These are phyloP conservation scores for Phaeotremella skinneri DNA, from an alignment of 768 basidiomycete genomes.

Conservation along the genomic window DNA sequence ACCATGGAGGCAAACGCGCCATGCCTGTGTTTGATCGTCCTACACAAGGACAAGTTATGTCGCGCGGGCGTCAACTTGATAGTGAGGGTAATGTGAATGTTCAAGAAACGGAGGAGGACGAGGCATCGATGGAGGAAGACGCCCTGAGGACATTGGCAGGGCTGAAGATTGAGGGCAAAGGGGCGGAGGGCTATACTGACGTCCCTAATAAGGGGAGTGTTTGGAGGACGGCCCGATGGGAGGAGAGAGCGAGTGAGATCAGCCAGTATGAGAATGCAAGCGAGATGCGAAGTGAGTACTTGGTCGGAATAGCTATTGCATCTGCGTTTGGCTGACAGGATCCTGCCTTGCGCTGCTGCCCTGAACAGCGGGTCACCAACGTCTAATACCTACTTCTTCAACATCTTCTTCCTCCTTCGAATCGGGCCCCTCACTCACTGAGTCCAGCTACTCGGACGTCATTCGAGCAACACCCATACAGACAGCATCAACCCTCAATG, in stretches of 20 bases:
- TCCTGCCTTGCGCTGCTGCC: no score
- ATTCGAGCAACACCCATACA: slow-evolving; percentile 15
- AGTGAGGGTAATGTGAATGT: slow-evolving; percentile 14
- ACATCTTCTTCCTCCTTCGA: slow-evolving; percentile 16
- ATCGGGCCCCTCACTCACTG: background rate
- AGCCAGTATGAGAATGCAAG: slow-evolving; percentile 42
- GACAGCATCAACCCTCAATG: slow-evolving; percentile 20
- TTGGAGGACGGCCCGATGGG: slow-evolving; percentile 52
- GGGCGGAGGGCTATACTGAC: slow-evolving; percentile 14
- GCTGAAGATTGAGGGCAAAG: slow-evolving; percentile 35
- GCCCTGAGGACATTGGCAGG: slow-evolving; percentile 33
- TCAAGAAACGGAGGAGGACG: slow-evolving; percentile 34
- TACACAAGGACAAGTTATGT: background rate
- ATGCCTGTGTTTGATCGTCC: slow-evolving; percentile 38
- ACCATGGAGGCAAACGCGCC: slow-evolving; percentile 58
- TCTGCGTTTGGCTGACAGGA: no score
- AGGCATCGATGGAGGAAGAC: slow-evolving; percentile 38
- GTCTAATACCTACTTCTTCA: background rate
- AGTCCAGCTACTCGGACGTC: slow-evolving; percentile 5
- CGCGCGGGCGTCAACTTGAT: background rate
- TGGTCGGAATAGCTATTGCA: no score
- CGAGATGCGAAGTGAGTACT: slow-evolving; percentile 43
- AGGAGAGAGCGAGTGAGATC: slow-evolving; percentile 35
- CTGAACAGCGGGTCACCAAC: slow-evolving; percentile 34
- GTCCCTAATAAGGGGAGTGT: slow-evolving; percentile 23